A percentile compares a stretch with the other conserved stretches of the same genome.
These are phyloP conservation scores for Scheffersomyces amazonensis DNA, from an alignment of 805 yeast species.

Conservation along the genomic window DNA sequence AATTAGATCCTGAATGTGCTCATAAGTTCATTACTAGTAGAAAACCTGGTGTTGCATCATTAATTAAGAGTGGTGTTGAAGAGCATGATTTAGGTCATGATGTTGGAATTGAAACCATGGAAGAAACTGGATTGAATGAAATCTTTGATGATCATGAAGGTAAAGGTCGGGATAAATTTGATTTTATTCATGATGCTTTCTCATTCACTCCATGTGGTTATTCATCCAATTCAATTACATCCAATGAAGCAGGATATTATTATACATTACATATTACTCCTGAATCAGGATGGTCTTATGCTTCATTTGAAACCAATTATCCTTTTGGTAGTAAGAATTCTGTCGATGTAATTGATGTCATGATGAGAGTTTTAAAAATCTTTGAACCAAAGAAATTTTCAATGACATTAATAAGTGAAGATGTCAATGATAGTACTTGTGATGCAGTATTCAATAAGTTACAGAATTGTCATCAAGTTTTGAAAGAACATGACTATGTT, in stretches of 20 bases:
- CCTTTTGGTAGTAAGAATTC: slow-evolving; percentile 39
- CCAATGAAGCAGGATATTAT: slow-evolving; percentile 44
- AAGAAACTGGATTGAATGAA: slow-evolving; percentile 56
- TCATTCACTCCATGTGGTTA: slow-evolving; percentile 94
- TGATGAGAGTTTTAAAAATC: slow-evolving; percentile 56
- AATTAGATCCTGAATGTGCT: slow-evolving; percentile 57
- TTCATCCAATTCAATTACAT: slow-evolving; percentile 78
- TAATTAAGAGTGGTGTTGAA: slow-evolving; percentile 40
- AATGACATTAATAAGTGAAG: slow-evolving; percentile 30
- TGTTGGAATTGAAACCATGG: slow-evolving; percentile 68
- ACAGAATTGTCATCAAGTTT: slow-evolving; percentile 18
- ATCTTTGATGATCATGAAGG: slow-evolving; percentile 33
- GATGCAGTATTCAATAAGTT: slow-evolving; percentile 5
- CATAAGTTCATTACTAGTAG: slow-evolving; percentile 57
- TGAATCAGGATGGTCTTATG: slow-evolving; percentile 91
- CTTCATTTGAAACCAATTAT: slow-evolving; percentile 90
- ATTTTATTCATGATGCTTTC: slow-evolving; percentile 76
- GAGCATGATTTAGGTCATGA: slow-evolving; percentile 77
- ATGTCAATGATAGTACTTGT: slow-evolving; percentile 6
- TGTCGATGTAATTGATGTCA: slow-evolving; percentile 51
- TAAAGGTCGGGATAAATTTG: slow-evolving; percentile 6
- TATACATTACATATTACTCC: slow-evolving; percentile 94
- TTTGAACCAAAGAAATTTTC: slow-evolving; percentile 79
- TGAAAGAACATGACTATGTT: slow-evolving; percentile 45
- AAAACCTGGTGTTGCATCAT: slow-evolving; percentile 38